Conservation (phyloP, 371 early-diverging fungal genomes). For the Mucor circinelloides region DNA sequence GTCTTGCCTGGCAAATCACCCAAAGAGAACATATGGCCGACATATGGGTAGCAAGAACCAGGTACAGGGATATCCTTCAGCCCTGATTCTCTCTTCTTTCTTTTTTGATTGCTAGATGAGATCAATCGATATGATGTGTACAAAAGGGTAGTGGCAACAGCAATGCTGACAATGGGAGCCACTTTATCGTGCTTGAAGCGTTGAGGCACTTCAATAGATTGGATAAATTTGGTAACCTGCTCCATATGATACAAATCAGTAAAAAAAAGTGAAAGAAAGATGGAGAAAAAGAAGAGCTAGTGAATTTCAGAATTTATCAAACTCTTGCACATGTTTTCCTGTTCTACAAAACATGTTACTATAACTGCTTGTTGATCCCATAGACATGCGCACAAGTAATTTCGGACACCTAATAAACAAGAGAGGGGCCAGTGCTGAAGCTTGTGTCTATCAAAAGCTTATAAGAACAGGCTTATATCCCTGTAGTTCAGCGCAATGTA, state of each 20-base stretch:
- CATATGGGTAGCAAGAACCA: slow-evolving; percentile 5
- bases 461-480: not conserved
- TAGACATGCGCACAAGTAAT: not conserved
- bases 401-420: not conserved
- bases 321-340: not conserved
- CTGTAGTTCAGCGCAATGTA: too few species aligned
- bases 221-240: not conserved
- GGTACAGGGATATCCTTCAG: slow-evolving; percentile 12
- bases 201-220: not conserved
- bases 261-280: not conserved
- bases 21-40: slow-evolving; percentile 23
- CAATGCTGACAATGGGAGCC: not conserved
- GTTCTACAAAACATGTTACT: not conserved
- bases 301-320: not conserved
- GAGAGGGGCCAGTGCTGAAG: not conserved
- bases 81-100: not conserved
- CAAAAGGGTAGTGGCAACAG: not conserved
- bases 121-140: slow-evolving; percentile 1
- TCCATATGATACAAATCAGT: not conserved
- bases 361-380: not conserved
- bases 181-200: not conserved
- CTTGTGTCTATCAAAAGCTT: not conserved
- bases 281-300: not conserved
- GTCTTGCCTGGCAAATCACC: slow-evolving; percentile 4
- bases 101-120: not conserved